A percentile compares a stretch with the other conserved stretches of the same genome.
These are phyloP conservation scores for Scortechinia acanthostroma DNA, from an alignment of 2,329 filamentous ascomycete species.

Conservation along the genomic window DNA sequence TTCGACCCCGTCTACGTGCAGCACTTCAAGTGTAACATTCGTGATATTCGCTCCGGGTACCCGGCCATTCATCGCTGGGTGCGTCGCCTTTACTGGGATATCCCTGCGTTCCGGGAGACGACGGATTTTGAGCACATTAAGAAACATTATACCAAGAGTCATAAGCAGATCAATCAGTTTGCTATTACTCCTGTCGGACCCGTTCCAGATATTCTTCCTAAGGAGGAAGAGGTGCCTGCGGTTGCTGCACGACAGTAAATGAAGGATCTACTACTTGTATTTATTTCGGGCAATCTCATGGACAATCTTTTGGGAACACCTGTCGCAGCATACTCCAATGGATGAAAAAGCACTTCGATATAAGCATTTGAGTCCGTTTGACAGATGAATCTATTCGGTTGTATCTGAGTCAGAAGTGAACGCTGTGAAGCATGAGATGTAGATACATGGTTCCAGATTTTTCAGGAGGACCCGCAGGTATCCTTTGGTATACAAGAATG, in stretches of 20 bases:
- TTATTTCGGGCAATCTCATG: too few species aligned
- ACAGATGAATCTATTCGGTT: too few species aligned
- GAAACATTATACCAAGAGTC: slow-evolving; percentile 55
- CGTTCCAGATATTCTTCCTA: slow-evolving; percentile 37
- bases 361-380: too few species aligned
- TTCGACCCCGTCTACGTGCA: slow-evolving; percentile 57
- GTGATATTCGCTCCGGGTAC: slow-evolving; percentile 51
- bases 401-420: too few species aligned
- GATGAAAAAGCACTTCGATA: too few species aligned
- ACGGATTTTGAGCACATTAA: slow-evolving; percentile 65
- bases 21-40: slow-evolving; percentile 62
- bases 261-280: neutral
- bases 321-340: too few species aligned
- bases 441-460: too few species aligned
- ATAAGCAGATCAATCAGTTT: slow-evolving; percentile 48
- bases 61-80: slow-evolving; percentile 54
- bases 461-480: too few species aligned
- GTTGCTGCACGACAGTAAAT: neutral
- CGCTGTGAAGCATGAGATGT: too few species aligned
- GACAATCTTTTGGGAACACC: too few species aligned
- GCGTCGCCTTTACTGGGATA: slow-evolving; percentile 48
- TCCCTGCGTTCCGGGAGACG: slow-evolving; percentile 42
- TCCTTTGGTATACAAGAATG: too few species aligned
- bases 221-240: neutral
- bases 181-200: slow-evolving; percentile 57